phyloP scores from a whole-genome alignment of 2,329 filamentous ascomycete species.

The Simplicillium aogashimaense region DNA sequence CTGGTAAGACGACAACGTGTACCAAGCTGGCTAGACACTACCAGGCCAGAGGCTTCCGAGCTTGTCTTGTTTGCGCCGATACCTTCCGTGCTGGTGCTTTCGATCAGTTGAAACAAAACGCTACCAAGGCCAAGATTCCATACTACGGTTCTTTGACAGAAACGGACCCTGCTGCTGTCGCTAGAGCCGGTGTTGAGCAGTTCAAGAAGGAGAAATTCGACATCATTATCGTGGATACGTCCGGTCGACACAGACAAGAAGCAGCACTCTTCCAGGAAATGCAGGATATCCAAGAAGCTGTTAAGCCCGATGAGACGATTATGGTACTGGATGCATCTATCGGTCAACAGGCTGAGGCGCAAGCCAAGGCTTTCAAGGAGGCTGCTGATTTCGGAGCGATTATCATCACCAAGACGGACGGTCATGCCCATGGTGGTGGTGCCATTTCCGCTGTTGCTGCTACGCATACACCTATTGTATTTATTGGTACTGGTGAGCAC shows the following conservation, averaged over 20 bases:
- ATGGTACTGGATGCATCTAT: slow-evolving; percentile 97
- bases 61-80: slow-evolving; percentile 91
- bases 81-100: slow-evolving; percentile 98
- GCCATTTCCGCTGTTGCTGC: slow-evolving; percentile 96
- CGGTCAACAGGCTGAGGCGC: slow-evolving; percentile 88
- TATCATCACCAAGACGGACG: slow-evolving; percentile 98
- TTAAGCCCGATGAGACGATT: slow-evolving; percentile 86
- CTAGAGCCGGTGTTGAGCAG: slow-evolving; percentile 91
- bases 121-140: slow-evolving; percentile 96
- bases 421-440: slow-evolving; percentile 88
- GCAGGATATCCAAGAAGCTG: slow-evolving; percentile 88
- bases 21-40: slow-evolving; percentile 96
- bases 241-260: slow-evolving; percentile 89
- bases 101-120: slow-evolving; percentile 97
- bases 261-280: slow-evolving; percentile 94
- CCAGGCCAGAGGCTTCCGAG: slow-evolving; percentile 83
- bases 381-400: slow-evolving; percentile 95
- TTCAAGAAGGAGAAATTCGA: slow-evolving; percentile 99
- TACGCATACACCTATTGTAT: slow-evolving; percentile 93
- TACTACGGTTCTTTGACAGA: slow-evolving; percentile 97
- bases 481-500: slow-evolving; percentile 95
- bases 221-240: slow-evolving; percentile 97
- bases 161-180: slow-evolving; percentile 88
- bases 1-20: slow-evolving; percentile 96
- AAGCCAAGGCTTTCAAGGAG: slow-evolving; percentile 94